Evolutionary conservation across 192 early-diverging fungal genomes (phyloP).

Genomic region (Cetraspora pellucida): DNA sequence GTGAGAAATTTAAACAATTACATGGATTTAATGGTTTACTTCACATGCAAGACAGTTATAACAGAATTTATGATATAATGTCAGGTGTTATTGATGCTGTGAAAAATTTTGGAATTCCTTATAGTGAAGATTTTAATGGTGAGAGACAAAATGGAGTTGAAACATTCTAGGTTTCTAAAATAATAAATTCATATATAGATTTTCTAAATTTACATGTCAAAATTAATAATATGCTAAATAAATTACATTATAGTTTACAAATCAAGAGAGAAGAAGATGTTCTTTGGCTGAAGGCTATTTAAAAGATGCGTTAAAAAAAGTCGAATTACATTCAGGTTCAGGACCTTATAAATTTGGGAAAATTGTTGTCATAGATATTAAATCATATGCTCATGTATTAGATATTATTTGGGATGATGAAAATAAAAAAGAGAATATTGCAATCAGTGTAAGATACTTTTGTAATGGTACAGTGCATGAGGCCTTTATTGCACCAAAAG

Average conservation of each 20-base stretch:
- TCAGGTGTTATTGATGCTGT: not conserved
- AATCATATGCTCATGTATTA: slow-evolving; percentile 1
- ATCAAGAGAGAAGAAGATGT: not conserved
- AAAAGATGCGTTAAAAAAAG: not conserved
- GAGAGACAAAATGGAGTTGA: slow-evolving; percentile 1
- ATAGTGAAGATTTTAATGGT: not conserved
- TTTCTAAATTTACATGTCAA: no score
- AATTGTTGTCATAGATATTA: not conserved
- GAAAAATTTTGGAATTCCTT: not conserved
- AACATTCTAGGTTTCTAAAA: not conserved
- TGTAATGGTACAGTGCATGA: not conserved
- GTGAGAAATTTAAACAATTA: not conserved
- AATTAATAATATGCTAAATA: not conserved
- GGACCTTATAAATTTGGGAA: not conserved
- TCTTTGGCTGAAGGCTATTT: not conserved
- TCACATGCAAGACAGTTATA: not conserved
- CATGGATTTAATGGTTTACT: not conserved
- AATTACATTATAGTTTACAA: not conserved
- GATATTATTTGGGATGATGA: slow-evolving; percentile 2
- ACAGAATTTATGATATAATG: not conserved
- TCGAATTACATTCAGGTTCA: not conserved
- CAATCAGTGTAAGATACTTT: not conserved
- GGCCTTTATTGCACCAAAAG: not conserved
- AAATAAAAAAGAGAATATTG: not conserved
- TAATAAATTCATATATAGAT: no score